These are phyloP conservation scores for Canavalia ensiformis DNA, from an alignment of 306 rosid species.

Conservation along the genomic window DNA sequence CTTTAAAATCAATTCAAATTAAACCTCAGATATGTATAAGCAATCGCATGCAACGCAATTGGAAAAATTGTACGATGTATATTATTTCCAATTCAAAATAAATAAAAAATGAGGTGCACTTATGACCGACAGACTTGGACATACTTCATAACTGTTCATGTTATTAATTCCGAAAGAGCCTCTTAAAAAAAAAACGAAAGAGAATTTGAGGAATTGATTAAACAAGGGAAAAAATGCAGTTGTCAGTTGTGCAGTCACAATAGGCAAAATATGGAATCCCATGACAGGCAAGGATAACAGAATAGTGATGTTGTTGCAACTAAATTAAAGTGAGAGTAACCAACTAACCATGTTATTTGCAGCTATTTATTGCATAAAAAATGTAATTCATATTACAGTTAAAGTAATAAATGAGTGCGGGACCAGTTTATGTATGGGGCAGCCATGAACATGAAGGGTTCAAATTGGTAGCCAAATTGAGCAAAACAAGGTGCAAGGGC, in stretches of 20 bases:
- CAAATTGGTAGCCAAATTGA: background rate
- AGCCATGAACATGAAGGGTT: background rate
- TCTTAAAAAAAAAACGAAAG: background rate
- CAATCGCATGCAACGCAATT: background rate
- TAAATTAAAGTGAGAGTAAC: background rate
- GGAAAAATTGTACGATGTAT: background rate
- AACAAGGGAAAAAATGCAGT: constrained; percentile 1
- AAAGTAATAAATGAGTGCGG: background rate
- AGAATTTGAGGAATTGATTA: constrained; percentile 11
- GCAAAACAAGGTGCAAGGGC: constrained; percentile 4
- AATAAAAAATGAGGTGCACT: background rate
- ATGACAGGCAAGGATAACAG: background rate
- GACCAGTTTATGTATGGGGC: constrained; percentile 16
- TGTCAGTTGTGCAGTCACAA: constrained; percentile 22
- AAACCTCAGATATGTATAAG: too few species aligned
- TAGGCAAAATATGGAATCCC: constrained; percentile 7
- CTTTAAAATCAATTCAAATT: too few species aligned
- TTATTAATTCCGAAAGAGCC: background rate
- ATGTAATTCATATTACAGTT: background rate
- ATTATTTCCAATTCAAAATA: too few species aligned
- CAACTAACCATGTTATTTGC: background rate
- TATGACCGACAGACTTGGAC: background rate
- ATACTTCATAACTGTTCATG: background rate
- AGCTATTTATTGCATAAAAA: background rate
- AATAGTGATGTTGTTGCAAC: background rate